Evolutionary conservation across 1,284 basidiomycete genomes (phyloP).

Genomic region (Ceratobasidium sp.): DNA sequence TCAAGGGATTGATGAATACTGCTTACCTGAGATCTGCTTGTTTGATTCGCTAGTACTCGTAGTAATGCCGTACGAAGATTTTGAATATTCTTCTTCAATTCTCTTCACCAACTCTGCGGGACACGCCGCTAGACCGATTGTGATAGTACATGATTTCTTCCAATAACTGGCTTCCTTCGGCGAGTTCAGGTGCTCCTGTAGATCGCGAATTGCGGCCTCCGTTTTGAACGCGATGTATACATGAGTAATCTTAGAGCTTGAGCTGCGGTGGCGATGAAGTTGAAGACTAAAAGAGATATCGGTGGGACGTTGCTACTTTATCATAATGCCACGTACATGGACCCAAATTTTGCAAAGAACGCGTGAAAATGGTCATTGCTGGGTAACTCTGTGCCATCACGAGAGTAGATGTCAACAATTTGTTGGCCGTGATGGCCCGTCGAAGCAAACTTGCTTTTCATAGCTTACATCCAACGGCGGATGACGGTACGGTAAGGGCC

Average conservation of each 20-base stretch:
- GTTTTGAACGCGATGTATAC: conserved; percentile 29
- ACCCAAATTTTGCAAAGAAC: conserved; percentile 33
- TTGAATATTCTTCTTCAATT: neutral
- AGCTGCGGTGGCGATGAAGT: conserved; percentile 2
- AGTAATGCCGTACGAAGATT: neutral
- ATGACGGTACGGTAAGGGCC: no score
- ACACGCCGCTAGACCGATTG: neutral
- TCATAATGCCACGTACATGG: conserved; percentile 8
- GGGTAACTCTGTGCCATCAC: neutral
- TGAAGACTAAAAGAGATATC: neutral
- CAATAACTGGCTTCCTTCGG: neutral
- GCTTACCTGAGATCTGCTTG: neutral
- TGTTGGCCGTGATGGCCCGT: neutral
- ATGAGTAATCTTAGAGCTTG: neutral
- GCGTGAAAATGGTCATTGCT: conserved; percentile 21
- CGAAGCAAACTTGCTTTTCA: neutral
- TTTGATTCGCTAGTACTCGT: neutral
- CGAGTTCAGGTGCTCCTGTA: neutral
- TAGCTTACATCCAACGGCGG: neutral
- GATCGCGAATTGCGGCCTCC: neutral
- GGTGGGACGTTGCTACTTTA: neutral
- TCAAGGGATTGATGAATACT: neutral
- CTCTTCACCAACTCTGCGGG: neutral
- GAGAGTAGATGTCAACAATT: conserved; percentile 20
- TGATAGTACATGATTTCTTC: conserved; percentile 18